phyloP scores from a whole-genome alignment of 2,329 filamentous ascomycete species.

The Helminthosporium solani region DNA sequence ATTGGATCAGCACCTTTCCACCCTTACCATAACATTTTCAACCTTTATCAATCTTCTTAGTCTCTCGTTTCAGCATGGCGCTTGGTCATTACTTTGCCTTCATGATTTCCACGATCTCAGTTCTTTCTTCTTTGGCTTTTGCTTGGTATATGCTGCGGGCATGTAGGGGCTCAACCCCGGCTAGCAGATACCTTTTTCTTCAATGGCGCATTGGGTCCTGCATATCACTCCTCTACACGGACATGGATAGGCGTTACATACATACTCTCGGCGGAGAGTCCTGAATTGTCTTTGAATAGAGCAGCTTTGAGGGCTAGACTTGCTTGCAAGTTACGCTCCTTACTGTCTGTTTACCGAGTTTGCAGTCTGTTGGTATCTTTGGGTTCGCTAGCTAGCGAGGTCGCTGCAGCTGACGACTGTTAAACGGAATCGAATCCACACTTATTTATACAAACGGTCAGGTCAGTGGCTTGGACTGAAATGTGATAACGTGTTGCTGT shows the following conservation, averaged over 20 bases:
- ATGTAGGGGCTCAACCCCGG: constrained; percentile 11
- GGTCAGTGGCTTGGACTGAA: neutral
- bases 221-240: neutral
- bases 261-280: neutral
- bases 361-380: neutral
- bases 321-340: neutral
- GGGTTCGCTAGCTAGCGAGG: neutral
- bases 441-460: neutral
- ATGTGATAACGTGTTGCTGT: too few species aligned
- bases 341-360: neutral
- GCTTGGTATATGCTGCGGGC: constrained; percentile 6
- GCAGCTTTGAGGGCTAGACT: neutral
- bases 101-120: neutral
- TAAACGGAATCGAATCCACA: neutral
- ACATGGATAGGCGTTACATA: constrained; percentile 4
- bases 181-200: neutral
- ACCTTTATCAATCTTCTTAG: neutral
- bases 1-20: neutral
- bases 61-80: neutral
- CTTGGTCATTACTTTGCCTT: neutral
- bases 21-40: neutral
- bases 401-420: neutral
- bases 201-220: constrained; percentile 1
- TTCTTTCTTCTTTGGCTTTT: neutral
- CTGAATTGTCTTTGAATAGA: neutral